Evolutionary conservation across 805 yeast genomes (phyloP).

Genomic region (Blastobotrys peoriensis): DNA sequence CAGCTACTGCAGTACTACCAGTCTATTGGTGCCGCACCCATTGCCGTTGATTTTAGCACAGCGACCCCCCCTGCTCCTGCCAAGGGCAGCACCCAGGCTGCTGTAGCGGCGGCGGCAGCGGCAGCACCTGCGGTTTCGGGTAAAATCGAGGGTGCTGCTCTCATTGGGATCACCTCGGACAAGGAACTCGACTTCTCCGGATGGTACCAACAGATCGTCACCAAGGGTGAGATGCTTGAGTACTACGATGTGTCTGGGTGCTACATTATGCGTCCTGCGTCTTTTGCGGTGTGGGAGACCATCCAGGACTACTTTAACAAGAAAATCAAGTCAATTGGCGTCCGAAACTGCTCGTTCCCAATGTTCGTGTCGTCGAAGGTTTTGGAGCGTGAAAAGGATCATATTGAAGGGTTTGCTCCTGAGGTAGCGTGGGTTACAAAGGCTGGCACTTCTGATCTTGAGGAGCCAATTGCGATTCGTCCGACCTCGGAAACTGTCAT

Average conservation of each 20-base stretch:
- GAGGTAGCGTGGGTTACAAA: constrained; percentile 99
- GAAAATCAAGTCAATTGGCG: constrained; percentile 81
- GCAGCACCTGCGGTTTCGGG: constrained; percentile 31
- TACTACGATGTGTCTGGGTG: constrained; percentile 99
- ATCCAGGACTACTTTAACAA: constrained; percentile 84
- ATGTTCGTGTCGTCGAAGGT: constrained; percentile 94
- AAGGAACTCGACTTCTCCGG: constrained; percentile 88
- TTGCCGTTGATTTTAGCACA: constrained; percentile 33
- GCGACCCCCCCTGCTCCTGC: constrained; percentile 35
- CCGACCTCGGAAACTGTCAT: constrained; percentile 99
- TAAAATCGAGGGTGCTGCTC: constrained; percentile 73
- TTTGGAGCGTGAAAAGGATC: constrained; percentile 96
- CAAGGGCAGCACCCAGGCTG: constrained; percentile 22
- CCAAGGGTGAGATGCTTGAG: constrained; percentile 97
- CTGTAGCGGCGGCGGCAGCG: constrained; percentile 8
- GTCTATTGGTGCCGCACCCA: constrained; percentile 43
- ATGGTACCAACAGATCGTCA: constrained; percentile 95
- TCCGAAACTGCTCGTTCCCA: constrained; percentile 94
- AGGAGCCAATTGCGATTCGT: constrained; percentile 97
- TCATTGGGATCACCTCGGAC: constrained; percentile 94
- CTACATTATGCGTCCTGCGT: constrained; percentile 93
- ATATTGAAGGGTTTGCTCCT: constrained; percentile 98
- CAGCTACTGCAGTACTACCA: constrained; percentile 37
- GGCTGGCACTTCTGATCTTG: constrained; percentile 91
- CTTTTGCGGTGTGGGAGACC: constrained; percentile 89